Evolutionary conservation across 352 stramenopile species (phyloP).

Genomic region (Pythium dissotocum): DNA sequence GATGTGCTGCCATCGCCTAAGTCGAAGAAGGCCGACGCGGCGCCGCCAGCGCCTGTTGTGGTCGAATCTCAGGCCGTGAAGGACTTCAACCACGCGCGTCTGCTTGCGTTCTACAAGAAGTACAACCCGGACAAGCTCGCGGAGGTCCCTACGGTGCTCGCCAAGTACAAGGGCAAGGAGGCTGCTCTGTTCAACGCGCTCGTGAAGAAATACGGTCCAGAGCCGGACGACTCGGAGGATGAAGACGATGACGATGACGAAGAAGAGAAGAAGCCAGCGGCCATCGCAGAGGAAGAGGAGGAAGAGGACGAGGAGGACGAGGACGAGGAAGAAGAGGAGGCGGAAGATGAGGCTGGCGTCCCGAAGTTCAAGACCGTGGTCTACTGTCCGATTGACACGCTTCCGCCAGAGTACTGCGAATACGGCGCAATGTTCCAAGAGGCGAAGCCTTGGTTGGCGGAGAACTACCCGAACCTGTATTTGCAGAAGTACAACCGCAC

Average conservation of each 20-base stretch:
- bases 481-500: conserved; percentile 87
- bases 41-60: background rate
- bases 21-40: conserved; percentile 13
- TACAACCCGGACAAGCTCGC: conserved; percentile 81
- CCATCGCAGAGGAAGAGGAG: conserved; percentile 19
- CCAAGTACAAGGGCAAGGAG: conserved; percentile 85
- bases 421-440: conserved; percentile 86
- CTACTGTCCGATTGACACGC: conserved; percentile 85
- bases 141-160: conserved; percentile 62
- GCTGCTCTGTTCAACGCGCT: conserved; percentile 77
- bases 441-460: conserved; percentile 79
- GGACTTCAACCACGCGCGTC: conserved; percentile 62
- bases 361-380: conserved; percentile 62
- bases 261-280: conserved; percentile 14
- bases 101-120: conserved; percentile 80
- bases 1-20: conserved; percentile 38
- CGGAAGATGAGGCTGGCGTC: conserved; percentile 37
- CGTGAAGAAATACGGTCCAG: conserved; percentile 84
- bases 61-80: conserved; percentile 35
- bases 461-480: conserved; percentile 69
- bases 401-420: conserved; percentile 86
- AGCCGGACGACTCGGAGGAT: conserved; percentile 73
- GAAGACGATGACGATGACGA: conserved; percentile 57
- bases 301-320: conserved; percentile 41
- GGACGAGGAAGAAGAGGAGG: conserved; percentile 45